phyloP scores from a whole-genome alignment of 2,329 filamentous ascomycete species.

The Fusarium nygamai region DNA sequence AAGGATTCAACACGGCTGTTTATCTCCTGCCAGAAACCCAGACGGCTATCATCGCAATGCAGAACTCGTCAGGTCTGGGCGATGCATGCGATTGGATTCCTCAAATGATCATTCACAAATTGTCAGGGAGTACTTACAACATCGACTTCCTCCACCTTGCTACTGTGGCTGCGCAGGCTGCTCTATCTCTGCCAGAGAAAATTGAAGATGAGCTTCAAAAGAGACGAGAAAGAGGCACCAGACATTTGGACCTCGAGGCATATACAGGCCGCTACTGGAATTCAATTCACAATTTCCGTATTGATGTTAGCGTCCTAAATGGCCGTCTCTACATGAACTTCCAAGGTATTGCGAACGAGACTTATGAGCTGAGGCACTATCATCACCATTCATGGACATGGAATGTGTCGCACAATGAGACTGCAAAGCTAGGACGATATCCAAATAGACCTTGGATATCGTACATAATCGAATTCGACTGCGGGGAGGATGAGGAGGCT shows the following conservation, averaged over 20 bases:
- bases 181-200: not conserved
- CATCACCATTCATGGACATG: not conserved
- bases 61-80: not conserved
- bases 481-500: rapidly evolving
- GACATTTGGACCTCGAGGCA: not conserved
- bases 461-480: not conserved
- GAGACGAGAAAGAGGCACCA: not conserved
- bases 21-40: not conserved
- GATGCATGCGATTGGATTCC: not conserved
- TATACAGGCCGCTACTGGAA: not conserved
- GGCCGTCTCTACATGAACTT: not conserved
- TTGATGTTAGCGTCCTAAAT: rapidly evolving
- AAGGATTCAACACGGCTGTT: not conserved
- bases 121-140: not conserved
- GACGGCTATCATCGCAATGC: not conserved
- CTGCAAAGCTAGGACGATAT: not conserved
- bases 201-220: not conserved
- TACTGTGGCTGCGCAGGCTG: not conserved
- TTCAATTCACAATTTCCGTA: not conserved
- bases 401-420: not conserved
- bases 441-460: not conserved
- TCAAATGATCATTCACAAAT: not conserved
- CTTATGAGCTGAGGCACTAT: not conserved
- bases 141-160: not conserved
- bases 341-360: not conserved